Conservation (phyloP, 768 basidiomycete species). For the Neoboletus brunneissimus region DNA sequence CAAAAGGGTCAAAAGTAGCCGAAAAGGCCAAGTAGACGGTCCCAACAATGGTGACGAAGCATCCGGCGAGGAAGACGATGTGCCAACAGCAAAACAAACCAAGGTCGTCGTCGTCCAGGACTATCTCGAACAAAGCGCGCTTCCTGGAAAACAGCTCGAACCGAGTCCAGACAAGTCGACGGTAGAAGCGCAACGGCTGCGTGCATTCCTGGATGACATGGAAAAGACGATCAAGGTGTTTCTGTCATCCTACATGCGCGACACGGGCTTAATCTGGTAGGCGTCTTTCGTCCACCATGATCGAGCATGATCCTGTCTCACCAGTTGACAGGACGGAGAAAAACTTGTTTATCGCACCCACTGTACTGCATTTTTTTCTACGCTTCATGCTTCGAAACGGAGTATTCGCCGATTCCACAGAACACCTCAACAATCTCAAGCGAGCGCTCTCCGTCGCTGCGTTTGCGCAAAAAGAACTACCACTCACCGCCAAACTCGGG, state of each 20-base stretch:
- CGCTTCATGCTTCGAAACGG: slow-evolving; percentile 44
- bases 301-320: slow-evolving; percentile 7
- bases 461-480: slow-evolving; percentile 40
- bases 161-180: slow-evolving; percentile 15
- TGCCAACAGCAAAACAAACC: slow-evolving; percentile 20
- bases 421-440: slow-evolving; percentile 33
- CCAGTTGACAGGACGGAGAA: slow-evolving; percentile 37
- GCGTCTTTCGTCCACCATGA: neutral
- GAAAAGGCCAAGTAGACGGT: slow-evolving; percentile 23
- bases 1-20: slow-evolving; percentile 24
- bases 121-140: slow-evolving; percentile 26
- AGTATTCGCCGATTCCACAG: slow-evolving; percentile 36
- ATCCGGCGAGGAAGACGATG: slow-evolving; percentile 27
- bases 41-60: slow-evolving; percentile 33
- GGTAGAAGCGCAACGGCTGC: slow-evolving; percentile 29
- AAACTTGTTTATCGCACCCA: slow-evolving; percentile 42
- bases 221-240: slow-evolving; percentile 61
- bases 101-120: slow-evolving; percentile 28
- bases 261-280: slow-evolving; percentile 67
- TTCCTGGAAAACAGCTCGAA: slow-evolving; percentile 30
- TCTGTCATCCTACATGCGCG: slow-evolving; percentile 63
- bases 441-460: slow-evolving; percentile 43
- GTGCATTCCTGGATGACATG: slow-evolving; percentile 59
- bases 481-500: slow-evolving; percentile 39
- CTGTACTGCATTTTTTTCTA: slow-evolving; percentile 44